Conservation (phyloP, 257 asterid species). For the Petrea volubilis region DNA sequence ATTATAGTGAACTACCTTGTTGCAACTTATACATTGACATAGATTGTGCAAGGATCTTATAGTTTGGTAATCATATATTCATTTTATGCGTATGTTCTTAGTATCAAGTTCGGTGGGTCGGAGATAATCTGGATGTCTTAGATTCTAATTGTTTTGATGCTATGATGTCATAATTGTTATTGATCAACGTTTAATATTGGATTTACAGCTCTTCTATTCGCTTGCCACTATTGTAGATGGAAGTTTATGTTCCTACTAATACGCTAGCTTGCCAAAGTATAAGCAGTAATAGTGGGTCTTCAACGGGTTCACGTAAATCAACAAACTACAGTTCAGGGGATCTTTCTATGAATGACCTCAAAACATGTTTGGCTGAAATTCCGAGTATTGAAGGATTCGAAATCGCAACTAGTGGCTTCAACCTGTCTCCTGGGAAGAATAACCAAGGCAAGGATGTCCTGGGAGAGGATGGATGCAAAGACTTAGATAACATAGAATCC, state of each 20-base stretch:
- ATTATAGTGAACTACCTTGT: neutral
- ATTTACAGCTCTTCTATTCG: conserved; percentile 23
- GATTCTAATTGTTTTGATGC: neutral
- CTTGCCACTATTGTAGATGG: conserved; percentile 36
- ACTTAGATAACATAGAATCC: conserved; percentile 4
- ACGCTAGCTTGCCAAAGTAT: conserved; percentile 24
- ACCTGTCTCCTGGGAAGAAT: conserved; percentile 1
- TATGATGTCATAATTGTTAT: neutral
- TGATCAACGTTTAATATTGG: neutral
- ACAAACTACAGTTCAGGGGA: conserved; percentile 10
- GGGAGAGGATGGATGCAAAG: conserved; percentile 26
- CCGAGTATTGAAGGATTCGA: conserved; percentile 22
- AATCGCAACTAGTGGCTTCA: conserved; percentile 15
- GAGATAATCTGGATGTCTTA: neutral
- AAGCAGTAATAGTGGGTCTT: conserved; percentile 23
- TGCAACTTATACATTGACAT: neutral
- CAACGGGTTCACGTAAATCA: conserved; percentile 16
- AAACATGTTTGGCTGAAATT: conserved; percentile 32
- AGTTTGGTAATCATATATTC: neutral
- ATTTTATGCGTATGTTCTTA: neutral
- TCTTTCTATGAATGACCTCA: conserved; percentile 32
- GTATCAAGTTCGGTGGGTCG: neutral
- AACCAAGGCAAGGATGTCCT: neutral
- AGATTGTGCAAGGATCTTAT: neutral
- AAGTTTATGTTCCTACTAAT: conserved; percentile 22